Percentiles rank a stretch among this genome's conserved stretches.
phyloP scores from a whole-genome alignment of 345 rosid species.

The Rhodomyrtus tomentosa region DNA sequence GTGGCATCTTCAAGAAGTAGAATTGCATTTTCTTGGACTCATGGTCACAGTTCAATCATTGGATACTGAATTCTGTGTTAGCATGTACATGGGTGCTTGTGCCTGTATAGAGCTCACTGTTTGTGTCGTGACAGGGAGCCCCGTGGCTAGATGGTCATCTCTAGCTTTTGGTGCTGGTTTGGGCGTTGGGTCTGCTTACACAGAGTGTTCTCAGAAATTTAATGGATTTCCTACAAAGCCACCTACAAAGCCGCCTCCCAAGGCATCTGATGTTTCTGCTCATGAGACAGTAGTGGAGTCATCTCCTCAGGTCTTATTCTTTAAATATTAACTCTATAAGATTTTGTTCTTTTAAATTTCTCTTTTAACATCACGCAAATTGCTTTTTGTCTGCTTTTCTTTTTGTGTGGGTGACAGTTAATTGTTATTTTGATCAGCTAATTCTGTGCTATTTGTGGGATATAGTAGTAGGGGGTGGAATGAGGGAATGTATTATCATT shows the following conservation, averaged over 20 bases:
- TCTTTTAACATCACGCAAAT: background rate
- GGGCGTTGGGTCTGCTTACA: conserved; percentile 86
- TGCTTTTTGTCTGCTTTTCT: background rate
- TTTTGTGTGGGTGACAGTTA: background rate
- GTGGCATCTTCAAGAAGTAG: background rate
- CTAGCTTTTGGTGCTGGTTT: conserved; percentile 91
- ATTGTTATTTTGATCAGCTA: background rate
- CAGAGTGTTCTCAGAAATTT: conserved; percentile 60
- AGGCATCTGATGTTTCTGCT: conserved; percentile 21
- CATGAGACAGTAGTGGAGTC: conserved; percentile 33
- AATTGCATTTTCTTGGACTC: background rate
- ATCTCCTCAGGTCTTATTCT: background rate
- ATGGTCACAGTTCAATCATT: no score
- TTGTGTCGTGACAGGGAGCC: conserved; percentile 46
- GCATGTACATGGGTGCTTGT: background rate
- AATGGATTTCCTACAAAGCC: conserved; percentile 37
- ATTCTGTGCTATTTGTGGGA: background rate
- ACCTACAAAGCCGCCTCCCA: conserved; percentile 33
- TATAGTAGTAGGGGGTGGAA: background rate
- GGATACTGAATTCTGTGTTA: background rate
- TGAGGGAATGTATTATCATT: background rate
- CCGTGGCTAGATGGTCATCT: conserved; percentile 76
- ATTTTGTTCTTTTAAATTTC: background rate
- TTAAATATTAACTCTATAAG: background rate
- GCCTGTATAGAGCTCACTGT: background rate